Percentiles rank a stretch among this genome's conserved stretches.
Evolutionary conservation across 2,329 filamentous ascomycete species (phyloP).

Genomic region (Aureobasidium sp.): DNA sequence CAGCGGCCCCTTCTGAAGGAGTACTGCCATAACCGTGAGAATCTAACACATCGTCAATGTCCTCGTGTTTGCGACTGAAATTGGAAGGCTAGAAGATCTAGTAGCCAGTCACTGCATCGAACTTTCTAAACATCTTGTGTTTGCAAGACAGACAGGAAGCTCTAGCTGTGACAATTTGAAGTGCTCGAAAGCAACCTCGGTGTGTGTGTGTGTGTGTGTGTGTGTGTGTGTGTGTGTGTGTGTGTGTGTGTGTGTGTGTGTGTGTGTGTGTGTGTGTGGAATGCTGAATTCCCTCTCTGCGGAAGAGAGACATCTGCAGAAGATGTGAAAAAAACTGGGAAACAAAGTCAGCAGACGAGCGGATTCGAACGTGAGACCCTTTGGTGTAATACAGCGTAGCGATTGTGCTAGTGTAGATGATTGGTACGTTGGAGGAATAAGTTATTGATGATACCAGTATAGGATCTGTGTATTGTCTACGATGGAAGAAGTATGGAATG

Average conservation of each 20-base stretch:
- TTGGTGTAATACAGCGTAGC: not conserved
- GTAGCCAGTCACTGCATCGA: not conserved
- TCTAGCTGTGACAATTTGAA: not conserved
- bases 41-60: not conserved
- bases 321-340: not conserved
- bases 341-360: not conserved
- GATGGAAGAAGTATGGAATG: not conserved
- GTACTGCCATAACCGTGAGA: not conserved
- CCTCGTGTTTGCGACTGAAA: not conserved
- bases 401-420: not conserved
- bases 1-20: not conserved
- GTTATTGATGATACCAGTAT: not conserved
- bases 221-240: no score
- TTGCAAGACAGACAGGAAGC: not conserved
- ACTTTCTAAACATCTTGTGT: not conserved
- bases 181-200: no score
- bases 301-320: not conserved
- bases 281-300: no score
- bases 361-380: not conserved
- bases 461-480: not conserved
- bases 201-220: no score
- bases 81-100: not conserved
- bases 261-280: no score
- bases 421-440: not conserved
- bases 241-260: no score